Evolutionary conservation across 2,329 filamentous ascomycete genomes (phyloP).

Genomic region (Cladosporium sphaerospermum): DNA sequence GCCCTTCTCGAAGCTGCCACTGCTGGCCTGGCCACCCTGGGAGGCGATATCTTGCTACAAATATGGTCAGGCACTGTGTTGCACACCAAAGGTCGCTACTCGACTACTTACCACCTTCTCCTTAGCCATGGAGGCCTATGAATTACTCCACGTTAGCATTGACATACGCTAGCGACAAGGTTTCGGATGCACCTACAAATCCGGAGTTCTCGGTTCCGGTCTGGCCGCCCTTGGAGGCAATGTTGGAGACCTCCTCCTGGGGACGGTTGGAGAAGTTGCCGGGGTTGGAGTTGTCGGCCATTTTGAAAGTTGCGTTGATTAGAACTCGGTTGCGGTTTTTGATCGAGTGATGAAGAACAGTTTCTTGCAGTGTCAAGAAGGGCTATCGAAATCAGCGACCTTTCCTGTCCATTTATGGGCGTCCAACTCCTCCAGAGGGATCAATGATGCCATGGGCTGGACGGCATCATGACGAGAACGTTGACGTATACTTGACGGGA

Average conservation of each 20-base stretch:
- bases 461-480: neutral
- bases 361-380: neutral
- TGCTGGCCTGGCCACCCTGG: conserved; percentile 42
- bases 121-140: conserved; percentile 7
- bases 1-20: conserved; percentile 15
- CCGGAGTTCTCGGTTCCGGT: conserved; percentile 21
- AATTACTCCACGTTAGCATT: neutral
- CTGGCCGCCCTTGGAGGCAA: conserved; percentile 45
- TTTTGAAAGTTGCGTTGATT: neutral
- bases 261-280: conserved; percentile 49
- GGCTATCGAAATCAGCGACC: neutral
- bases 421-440: neutral
- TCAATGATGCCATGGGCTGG: neutral
- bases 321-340: neutral
- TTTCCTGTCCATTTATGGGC: neutral
- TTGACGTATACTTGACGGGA: neutral
- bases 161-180: no score
- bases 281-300: conserved; percentile 36
- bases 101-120: conserved; percentile 2
- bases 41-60: conserved; percentile 36
- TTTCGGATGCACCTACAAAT: neutral
- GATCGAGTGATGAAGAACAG: neutral
- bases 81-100: neutral
- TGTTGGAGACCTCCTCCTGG: conserved; percentile 43
- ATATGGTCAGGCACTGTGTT: neutral